Conservation (phyloP, 164 flowering plant genomes). For the Magnolia changhungtana region DNA sequence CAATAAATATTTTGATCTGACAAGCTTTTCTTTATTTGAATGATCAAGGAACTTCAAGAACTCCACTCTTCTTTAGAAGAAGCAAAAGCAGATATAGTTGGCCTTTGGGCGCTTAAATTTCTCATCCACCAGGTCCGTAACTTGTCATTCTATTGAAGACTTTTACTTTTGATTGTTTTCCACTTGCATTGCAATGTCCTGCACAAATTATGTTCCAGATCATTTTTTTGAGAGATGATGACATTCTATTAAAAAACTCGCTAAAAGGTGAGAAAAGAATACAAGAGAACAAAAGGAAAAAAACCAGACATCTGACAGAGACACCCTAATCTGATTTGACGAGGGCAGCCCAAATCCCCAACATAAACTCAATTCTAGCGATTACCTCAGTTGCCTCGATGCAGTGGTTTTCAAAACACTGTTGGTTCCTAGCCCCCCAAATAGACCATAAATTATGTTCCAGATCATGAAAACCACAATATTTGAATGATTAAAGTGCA, state of each 20-base stretch:
- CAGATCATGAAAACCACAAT: neutral
- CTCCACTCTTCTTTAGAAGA: constrained; percentile 92
- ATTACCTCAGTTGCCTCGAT: too few relatives aligned
- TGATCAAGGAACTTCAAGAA: constrained; percentile 84
- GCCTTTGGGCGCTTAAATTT: constrained; percentile 91
- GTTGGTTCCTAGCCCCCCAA: too few relatives aligned
- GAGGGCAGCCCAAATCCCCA: too few relatives aligned
- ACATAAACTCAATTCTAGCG: too few relatives aligned
- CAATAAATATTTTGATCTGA: neutral
- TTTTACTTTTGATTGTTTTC: neutral
- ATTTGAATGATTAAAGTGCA: neutral
- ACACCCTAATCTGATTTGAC: too few relatives aligned
- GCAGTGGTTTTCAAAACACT: too few relatives aligned
- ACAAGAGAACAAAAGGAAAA: too few relatives aligned
- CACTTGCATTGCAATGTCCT: too few relatives aligned
- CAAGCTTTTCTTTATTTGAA: constrained; percentile 11
- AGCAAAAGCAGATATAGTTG: constrained; percentile 98
- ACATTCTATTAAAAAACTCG: too few relatives aligned
- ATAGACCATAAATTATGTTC: neutral
- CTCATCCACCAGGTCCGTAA: constrained; percentile 58
- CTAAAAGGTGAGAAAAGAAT: too few relatives aligned
- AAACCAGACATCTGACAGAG: too few relatives aligned
- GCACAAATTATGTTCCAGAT: neutral
- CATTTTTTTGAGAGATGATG: neutral
- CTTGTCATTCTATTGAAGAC: neutral